Percentiles rank a stretch among this genome's conserved stretches.
These are phyloP conservation scores for Lolium perenne DNA, from an alignment of 176 grass and related monocot genomes.

Conservation along the genomic window DNA sequence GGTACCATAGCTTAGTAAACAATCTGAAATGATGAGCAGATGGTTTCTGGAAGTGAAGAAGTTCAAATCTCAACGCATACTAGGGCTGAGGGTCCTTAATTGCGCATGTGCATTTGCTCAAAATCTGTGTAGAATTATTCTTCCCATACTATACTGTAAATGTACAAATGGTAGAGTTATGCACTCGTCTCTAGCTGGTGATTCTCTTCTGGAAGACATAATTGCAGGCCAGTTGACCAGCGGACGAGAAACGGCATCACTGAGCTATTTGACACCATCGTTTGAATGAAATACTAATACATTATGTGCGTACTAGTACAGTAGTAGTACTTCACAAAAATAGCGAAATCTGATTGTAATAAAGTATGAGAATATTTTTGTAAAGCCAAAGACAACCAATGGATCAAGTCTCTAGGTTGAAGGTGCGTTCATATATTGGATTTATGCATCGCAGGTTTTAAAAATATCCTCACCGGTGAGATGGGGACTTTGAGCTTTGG, in stretches of 20 bases:
- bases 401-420: too few species aligned
- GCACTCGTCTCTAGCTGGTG: neutral
- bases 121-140: slow-evolving; percentile 19
- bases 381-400: too few species aligned
- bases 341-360: too few species aligned
- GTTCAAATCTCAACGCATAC: slow-evolving; percentile 40
- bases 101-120: slow-evolving; percentile 50
- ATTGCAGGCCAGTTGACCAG: neutral
- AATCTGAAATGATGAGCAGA: neutral
- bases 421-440: too few species aligned
- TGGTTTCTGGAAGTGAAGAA: slow-evolving; percentile 28
- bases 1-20: neutral
- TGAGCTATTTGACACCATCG: too few species aligned
- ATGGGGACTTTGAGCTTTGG: too few species aligned
- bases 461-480: too few species aligned
- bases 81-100: slow-evolving; percentile 32
- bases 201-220: neutral
- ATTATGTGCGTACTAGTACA: too few species aligned
- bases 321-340: too few species aligned
- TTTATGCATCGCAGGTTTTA: too few species aligned
- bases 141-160: slow-evolving; percentile 16
- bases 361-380: too few species aligned
- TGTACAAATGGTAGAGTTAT: neutral
- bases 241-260: neutral
- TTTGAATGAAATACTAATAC: too few species aligned